These are phyloP conservation scores for Sarocladium oryzae DNA, from an alignment of 2,329 filamentous ascomycete species.

Conservation along the genomic window DNA sequence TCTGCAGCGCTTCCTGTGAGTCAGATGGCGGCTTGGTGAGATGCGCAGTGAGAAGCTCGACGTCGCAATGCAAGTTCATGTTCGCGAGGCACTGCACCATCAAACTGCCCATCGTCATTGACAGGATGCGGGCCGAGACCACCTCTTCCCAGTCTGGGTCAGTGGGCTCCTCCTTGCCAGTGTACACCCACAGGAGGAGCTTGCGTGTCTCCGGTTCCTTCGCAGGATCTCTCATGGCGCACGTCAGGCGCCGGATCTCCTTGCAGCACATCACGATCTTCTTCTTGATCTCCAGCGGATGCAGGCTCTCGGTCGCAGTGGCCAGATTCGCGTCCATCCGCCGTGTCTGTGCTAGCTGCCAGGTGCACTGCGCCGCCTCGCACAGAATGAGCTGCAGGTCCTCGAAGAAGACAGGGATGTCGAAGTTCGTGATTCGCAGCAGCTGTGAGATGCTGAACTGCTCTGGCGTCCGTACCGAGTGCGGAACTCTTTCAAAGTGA, in stretches of 20 bases:
- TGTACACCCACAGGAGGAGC: slow-evolving; percentile 21
- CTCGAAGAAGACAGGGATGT: slow-evolving; percentile 21
- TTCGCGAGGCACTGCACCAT: slow-evolving; percentile 31
- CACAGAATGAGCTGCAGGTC: slow-evolving; percentile 28
- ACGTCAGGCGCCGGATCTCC: slow-evolving; percentile 17
- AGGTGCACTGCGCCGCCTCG: slow-evolving; percentile 23
- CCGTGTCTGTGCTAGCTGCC: slow-evolving; percentile 21
- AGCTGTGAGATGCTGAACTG: slow-evolving; percentile 25
- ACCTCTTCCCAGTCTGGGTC: slow-evolving; percentile 17
- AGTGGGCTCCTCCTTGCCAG: slow-evolving; percentile 20
- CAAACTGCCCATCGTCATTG: slow-evolving; percentile 23
- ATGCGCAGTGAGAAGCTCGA: slow-evolving; percentile 22
- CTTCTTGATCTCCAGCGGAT: slow-evolving; percentile 14
- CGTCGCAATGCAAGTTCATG: slow-evolving; percentile 29
- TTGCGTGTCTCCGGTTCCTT: slow-evolving; percentile 10
- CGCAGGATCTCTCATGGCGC: slow-evolving; percentile 11
- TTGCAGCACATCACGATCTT: slow-evolving; percentile 21
- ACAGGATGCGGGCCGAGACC: slow-evolving; percentile 22
- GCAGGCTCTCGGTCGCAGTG: slow-evolving; percentile 11
- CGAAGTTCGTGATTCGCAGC: slow-evolving; percentile 19
- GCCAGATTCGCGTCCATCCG: slow-evolving; percentile 14
- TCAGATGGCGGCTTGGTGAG: slow-evolving; percentile 14
- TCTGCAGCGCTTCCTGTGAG: slow-evolving; percentile 15
- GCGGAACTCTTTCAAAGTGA: slow-evolving; percentile 26
- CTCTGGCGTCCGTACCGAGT: slow-evolving; percentile 25